Base-by-base conservation (phyloP, 1,284 basidiomycete genomes). In the Sporisorium graminicola region DNA sequence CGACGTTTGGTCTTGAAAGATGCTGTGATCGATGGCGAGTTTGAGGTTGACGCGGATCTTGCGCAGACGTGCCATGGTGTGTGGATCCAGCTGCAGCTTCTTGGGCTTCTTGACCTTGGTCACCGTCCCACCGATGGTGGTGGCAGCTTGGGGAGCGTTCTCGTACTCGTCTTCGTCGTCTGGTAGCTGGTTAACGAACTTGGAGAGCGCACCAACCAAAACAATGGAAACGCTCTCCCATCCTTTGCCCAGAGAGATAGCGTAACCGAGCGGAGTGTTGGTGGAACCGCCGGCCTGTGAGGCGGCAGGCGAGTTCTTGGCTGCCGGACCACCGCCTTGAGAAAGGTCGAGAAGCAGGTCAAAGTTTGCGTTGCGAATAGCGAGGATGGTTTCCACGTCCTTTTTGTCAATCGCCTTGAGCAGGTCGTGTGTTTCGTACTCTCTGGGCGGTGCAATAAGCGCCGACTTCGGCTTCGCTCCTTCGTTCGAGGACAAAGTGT, bases 101-200 rank as follows among this genome's bases (percentile, higher is more conserved):
- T 66, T 78, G 16, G 67, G 58, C 53, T 74, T 72, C 29, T 67
- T 68, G 22, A 60, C 60, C 33, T 75, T 75, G 10, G 20, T 20
- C 13, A 56, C 59, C 5, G 58, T 20, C 6, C 27, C 50, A 1
- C 65, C 65, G 31, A 65, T 44, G 5, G 55, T 42, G 5, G 27
- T 65, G 8, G 51, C 43, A 12, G 35, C 47, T 14, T 35, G 24
- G 16, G 52, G 40, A 1, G 27, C 56, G 33, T 55, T 50, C 27
- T 65, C 55, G 43, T 64, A 65, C 35, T 72, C 67, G 49, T 78
- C 74, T 22, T 78, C 74, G 47, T 77, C 80, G n/a, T 82, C 82
- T 1, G 83, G 82, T 12, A 85, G 73, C 26, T 73, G 68, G 53
- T 84, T 85, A 58, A 85, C 82, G 40, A 82, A 85, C 44, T 80